Conservation (phyloP, 2,329 filamentous ascomycete species). For the Chrysoporthe austroafricana region DNA sequence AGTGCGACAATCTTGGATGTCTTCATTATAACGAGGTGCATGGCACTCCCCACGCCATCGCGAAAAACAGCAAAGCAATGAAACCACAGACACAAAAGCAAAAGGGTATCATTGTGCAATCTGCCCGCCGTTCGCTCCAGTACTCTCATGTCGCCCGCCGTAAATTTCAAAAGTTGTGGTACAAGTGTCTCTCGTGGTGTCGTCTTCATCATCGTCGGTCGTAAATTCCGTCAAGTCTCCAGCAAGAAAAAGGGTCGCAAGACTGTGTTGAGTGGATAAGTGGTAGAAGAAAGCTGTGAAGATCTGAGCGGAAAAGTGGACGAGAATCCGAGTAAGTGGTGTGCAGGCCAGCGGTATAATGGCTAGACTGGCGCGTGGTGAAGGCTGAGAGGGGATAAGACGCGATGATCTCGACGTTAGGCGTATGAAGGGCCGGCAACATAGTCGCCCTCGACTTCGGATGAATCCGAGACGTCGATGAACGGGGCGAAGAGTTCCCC, state of each 20-base stretch:
- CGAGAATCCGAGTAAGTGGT: not conserved
- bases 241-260: not conserved
- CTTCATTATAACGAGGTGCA: not conserved
- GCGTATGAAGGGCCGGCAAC: conserved; percentile 5
- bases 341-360: not conserved
- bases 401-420: not conserved
- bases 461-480: conserved; percentile 4
- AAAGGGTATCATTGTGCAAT: conserved; percentile 16
- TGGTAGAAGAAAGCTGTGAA: not conserved
- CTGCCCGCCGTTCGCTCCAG: conserved; percentile 1
- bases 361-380: not conserved
- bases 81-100: not conserved
- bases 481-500: conserved; percentile 44
- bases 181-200: not conserved
- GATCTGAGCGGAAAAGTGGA: not conserved
- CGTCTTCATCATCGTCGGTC: not conserved
- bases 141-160: not conserved
- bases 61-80: not conserved
- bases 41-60: not conserved
- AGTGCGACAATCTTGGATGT: not conserved
- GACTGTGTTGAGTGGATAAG: not conserved
- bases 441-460: conserved; percentile 18
- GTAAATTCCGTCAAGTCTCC: not conserved
- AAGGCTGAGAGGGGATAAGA: not conserved
- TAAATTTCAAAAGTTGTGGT: not conserved